These are phyloP conservation scores for Chrysoporthe deuterocubensis DNA, from an alignment of 2,329 filamentous ascomycete genomes.

Conservation along the genomic window DNA sequence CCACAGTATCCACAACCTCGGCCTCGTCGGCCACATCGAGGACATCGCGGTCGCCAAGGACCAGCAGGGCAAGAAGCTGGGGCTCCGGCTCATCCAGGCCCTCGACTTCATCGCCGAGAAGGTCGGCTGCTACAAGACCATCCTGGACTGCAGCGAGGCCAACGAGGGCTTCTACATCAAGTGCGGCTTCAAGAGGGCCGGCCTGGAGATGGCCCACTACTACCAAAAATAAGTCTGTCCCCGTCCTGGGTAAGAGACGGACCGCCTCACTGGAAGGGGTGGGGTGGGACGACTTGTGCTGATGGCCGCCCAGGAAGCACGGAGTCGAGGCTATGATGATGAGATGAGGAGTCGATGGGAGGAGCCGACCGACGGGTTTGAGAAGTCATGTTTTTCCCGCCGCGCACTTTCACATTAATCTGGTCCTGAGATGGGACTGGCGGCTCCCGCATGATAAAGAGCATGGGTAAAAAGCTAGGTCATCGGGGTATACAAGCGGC, in stretches of 20 bases:
- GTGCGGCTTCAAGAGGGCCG: conserved; percentile 91
- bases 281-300: conserved; percentile 7
- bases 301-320: conserved; percentile 22
- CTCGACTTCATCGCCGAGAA: conserved; percentile 86
- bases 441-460: not conserved
- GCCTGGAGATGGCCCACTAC: conserved; percentile 96
- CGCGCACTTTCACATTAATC: not conserved
- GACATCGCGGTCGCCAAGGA: conserved; percentile 95
- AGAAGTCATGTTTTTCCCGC: not conserved
- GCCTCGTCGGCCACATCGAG: conserved; percentile 91
- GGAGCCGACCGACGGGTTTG: not conserved
- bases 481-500: not conserved
- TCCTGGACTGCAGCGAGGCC: conserved; percentile 92
- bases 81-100: conserved; percentile 89
- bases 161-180: conserved; percentile 99
- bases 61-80: conserved; percentile 97
- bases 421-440: not conserved
- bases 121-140: conserved; percentile 95
- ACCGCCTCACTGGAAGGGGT: not conserved
- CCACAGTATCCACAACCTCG: conserved; percentile 74
- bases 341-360: not conserved
- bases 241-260: not conserved
- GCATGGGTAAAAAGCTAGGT: not conserved
- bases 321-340: conserved; percentile 23
- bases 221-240: conserved; percentile 57